These are phyloP conservation scores for Epichloe sp. DNA, from an alignment of 2,329 filamentous ascomycete genomes.

Conservation along the genomic window DNA sequence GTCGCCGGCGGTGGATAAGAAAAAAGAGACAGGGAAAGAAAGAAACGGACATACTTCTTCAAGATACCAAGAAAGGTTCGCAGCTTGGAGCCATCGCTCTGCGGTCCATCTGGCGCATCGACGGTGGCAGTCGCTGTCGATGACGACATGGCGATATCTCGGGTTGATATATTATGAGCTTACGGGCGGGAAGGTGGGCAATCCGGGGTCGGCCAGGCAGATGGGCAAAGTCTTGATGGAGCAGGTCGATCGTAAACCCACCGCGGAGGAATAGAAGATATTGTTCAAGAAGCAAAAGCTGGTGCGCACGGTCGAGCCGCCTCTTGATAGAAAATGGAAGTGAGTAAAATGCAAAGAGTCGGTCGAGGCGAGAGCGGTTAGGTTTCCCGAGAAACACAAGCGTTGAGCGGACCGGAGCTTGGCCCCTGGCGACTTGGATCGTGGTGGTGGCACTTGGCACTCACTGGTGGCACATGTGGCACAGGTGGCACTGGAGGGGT, in stretches of 20 bases:
- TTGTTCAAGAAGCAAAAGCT: neutral
- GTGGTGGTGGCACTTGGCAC: neutral
- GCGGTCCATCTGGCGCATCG: slow-evolving; percentile 29
- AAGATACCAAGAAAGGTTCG: slow-evolving; percentile 80
- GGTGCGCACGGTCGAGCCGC: neutral
- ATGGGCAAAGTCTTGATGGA: neutral
- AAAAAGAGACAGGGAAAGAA: neutral
- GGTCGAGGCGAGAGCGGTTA: neutral
- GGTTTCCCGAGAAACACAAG: neutral
- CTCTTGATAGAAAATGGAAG: neutral
- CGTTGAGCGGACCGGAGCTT: neutral
- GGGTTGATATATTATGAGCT: neutral
- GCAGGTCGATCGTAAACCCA: neutral
- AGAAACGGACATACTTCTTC: slow-evolving; percentile 54
- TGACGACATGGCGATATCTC: slow-evolving; percentile 23
- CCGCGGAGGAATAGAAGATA: neutral
- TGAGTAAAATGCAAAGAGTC: neutral
- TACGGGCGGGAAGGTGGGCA: neutral
- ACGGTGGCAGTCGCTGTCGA: slow-evolving; percentile 19
- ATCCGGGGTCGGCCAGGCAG: neutral
- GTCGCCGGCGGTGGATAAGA: neutral
- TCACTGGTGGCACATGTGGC: no score
- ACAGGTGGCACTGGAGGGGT: neutral
- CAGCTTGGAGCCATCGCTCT: slow-evolving; percentile 77
- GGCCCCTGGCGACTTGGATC: neutral